Evolutionary conservation across 495 filamentous ascomycete species (phyloP), one percentile per base, ranked within the genome.

Genomic region (Penicillium coffeae): DNA sequence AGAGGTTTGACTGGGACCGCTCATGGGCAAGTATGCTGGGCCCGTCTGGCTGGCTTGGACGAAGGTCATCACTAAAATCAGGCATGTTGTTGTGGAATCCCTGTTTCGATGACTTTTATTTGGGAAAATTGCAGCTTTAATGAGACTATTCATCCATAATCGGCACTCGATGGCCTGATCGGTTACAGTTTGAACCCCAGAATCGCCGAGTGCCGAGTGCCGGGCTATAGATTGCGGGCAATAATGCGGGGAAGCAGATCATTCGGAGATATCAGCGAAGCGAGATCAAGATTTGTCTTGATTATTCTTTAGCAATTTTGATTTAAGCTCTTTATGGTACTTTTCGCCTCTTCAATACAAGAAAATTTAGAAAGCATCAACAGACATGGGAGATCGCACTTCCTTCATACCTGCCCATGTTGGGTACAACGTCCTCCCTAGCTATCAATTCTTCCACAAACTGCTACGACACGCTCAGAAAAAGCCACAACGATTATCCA

Each of bases 21-120:
- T 76, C 73, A 5, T 51, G 51, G 14, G 56, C 55, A 8, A 77
- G 66, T 4, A 66, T 69, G 12, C 57, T 58, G 1, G 67, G 58
- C 16, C 71, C 73, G 47, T 56, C 47, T 50, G 63, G 64, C 14
- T 70, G 56, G 5, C 52, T 57, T 20, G 73, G 73, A 37, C 66
- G 68, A 18, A 77, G 66, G 16, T 60, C 55, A 47, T 73, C 72
- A 2, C 70, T 70, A 51, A 77, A 77, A 55, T 77, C 73, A 2
- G 63, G 55, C 73, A 75, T 74, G 7, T 19, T 61, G 16, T 16
- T 48, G n/a, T n/a, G n/a, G n/a, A n/a, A n/a, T n/a, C n/a, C n/a
- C n/a, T n/a, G n/a, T n/a, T n/a, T n/a, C n/a, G n/a, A n/a, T n/a
- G n/a, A n/a, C n/a, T n/a, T n/a, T n/a, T n/a, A n/a, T n/a, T n/a